phyloP scores from a whole-genome alignment of 805 yeast species.

The Phaffomyces opuntiae region DNA sequence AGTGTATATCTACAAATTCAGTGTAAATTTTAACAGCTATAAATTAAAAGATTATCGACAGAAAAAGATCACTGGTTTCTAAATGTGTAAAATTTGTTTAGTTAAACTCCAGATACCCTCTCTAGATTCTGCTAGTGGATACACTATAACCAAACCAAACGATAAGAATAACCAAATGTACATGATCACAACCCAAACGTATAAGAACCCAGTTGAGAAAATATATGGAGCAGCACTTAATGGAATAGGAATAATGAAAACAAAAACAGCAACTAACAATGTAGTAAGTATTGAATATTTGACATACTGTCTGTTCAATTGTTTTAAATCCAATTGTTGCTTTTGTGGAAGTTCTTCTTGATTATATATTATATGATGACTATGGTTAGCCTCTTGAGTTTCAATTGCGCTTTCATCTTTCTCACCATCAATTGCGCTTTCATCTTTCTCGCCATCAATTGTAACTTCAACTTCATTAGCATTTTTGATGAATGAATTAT shows the following conservation, averaged over 20 bases:
- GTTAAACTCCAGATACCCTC: conserved; percentile 3
- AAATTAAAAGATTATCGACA: no score
- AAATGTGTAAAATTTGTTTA: background rate
- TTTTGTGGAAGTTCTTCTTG: conserved; percentile 18
- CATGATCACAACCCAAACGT: conserved; percentile 26
- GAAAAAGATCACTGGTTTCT: no score
- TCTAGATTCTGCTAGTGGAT: conserved; percentile 27
- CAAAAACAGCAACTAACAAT: conserved; percentile 19
- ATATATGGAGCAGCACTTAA: conserved; percentile 29
- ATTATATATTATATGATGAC: background rate
- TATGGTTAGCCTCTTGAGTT: background rate
- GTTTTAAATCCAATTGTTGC: conserved; percentile 21
- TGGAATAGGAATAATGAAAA: conserved; percentile 30
- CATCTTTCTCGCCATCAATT: background rate
- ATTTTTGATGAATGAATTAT: background rate
- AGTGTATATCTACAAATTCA: no score
- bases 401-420: background rate
- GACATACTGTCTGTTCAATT: conserved; percentile 26
- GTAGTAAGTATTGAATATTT: conserved; percentile 23
- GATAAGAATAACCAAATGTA: conserved; percentile 31
- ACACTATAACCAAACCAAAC: conserved; percentile 25
- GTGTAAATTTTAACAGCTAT: no score
- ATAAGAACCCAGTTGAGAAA: conserved; percentile 27
- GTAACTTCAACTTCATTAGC: background rate
- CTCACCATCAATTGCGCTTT: background rate